Conservation (phyloP, 148 eudicot species). For the Limonium bicolor region DNA sequence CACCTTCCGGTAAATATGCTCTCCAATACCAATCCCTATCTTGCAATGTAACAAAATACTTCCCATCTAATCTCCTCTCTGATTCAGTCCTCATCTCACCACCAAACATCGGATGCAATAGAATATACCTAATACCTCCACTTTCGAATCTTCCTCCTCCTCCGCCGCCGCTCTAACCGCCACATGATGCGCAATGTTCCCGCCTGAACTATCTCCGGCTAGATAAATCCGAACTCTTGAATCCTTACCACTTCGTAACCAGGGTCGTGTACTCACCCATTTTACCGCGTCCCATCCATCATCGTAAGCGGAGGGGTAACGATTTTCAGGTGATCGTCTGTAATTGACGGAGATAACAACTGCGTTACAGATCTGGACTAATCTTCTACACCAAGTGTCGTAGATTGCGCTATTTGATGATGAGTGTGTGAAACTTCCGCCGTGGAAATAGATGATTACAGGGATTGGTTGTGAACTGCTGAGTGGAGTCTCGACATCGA, state of each 20-base stretch:
- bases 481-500: slow-evolving; percentile 41
- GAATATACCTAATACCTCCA: slow-evolving; percentile 54
- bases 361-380: slow-evolving; percentile 42
- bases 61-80: slow-evolving; percentile 51
- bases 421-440: slow-evolving; percentile 77
- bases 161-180: slow-evolving; percentile 52
- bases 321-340: slow-evolving; percentile 57
- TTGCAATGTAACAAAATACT: slow-evolving; percentile 54
- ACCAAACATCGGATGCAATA: slow-evolving; percentile 64
- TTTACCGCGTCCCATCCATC: slow-evolving; percentile 70
- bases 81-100: slow-evolving; percentile 50
- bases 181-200: slow-evolving; percentile 76
- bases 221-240: slow-evolving; percentile 43
- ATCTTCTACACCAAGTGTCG: slow-evolving; percentile 59
- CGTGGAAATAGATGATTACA: slow-evolving; percentile 68
- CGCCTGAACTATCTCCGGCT: slow-evolving; percentile 88
- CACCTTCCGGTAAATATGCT: slow-evolving; percentile 64
- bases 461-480: slow-evolving; percentile 41
- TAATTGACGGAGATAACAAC: slow-evolving; percentile 71
- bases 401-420: slow-evolving; percentile 69
- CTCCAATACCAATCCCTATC: slow-evolving; percentile 95
- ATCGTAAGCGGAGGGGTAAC: slow-evolving; percentile 68
- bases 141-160: slow-evolving; percentile 38
- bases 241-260: slow-evolving; percentile 48
- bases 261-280: slow-evolving; percentile 56